Evolutionary conservation across 202 grass and related monocot genomes (phyloP), one percentile per base, ranked within the genome.

Genomic region (Elaeis oleifera): DNA sequence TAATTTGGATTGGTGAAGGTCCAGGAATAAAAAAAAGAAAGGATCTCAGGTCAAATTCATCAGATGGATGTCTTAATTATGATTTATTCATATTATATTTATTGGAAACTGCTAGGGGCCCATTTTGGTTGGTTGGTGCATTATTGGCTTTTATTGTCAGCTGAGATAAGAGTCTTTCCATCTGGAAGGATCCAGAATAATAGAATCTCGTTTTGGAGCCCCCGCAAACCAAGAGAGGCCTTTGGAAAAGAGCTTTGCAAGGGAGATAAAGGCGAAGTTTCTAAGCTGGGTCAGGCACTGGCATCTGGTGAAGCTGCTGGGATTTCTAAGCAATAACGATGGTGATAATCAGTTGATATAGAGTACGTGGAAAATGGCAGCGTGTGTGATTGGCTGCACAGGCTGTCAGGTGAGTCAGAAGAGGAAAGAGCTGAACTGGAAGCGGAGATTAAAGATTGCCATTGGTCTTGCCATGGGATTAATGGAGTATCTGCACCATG

Each of bases 331-430:
- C 74, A 63, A 61, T 58, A 70, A 53, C 36, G 63, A 63, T 9
- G 50, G 78, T 2, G 67, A 79, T 29, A 76, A 81, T 65, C 78
- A 89, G 71, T 74, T 97, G 61, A 74, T 92, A 6, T 97, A 92
- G 84, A 97, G 66, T 92, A 58, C 79, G 92, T 97, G 94, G 82
- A 89, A 84, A 97, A 97, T n/a, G 85, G 88, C 23, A 92, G 94
- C 79, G 62, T 92, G 29, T 86, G 81, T 54, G 85, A 97, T 67
- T 97, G 85, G 85, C 78, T 99, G 28, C 94, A 99, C 68, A 78
- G 52, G 52, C 58, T 57, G 6, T 18, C 4, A 3, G 6, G 72
- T 60, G 19, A 72, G 49, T 13, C 59, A 26, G 18, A 83, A 83
- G 73, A 84, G 79, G 77, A 74, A 67, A 31, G 13, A 75, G 70